Evolutionary conservation across 2,329 filamentous ascomycete genomes (phyloP), one percentile per base, ranked within the genome.

Genomic region (Penicillium expansum): DNA sequence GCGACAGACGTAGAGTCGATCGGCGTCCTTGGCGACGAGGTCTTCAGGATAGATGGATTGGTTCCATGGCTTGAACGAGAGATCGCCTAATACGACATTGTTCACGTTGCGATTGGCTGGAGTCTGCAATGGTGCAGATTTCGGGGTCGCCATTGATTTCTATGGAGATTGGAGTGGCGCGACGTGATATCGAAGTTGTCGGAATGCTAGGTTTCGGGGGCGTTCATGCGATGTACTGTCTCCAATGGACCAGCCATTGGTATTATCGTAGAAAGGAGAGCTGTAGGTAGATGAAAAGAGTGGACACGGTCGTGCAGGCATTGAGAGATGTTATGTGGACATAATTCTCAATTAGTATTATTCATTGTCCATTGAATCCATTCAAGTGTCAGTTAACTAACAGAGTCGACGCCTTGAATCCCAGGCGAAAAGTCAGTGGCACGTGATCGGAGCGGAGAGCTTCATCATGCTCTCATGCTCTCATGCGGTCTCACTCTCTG

Each of bases 41-140:
- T 92, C 79, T 84, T 96, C 80, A 5, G 86, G 76, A 73, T 97
- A 96, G 74, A 92, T 94, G 16, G 91, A 95, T 8, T 92, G 91
- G 73, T 94, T 97, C 92, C 92, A 96, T 3, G 92, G 89, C 66
- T 87, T 86, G 77, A 97, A 95, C 67, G 87, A 86, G 32, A 94
- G 81, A 67, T 92, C 86, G 5, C 92, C 93, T 59, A 97, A 81
- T 53, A 96, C 87, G 50, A 97, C 90, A 71, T 91, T 90, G 69
- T 91, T 86, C 62, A 97, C 88, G 72, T 95, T 96, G 56, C 89
- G 89, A 65, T 89, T 86, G 10, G 80, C 64, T 44, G 70, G 57
- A 47, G 69, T 62, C 63, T 73, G 71, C 50, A 69, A 50, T 56
- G 65, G 62, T 13, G 67, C 67, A 52, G 37, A 63, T 35, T 42